Conservation (phyloP, 768 basidiomycete genomes). For the Lenzites betulinus region DNA sequence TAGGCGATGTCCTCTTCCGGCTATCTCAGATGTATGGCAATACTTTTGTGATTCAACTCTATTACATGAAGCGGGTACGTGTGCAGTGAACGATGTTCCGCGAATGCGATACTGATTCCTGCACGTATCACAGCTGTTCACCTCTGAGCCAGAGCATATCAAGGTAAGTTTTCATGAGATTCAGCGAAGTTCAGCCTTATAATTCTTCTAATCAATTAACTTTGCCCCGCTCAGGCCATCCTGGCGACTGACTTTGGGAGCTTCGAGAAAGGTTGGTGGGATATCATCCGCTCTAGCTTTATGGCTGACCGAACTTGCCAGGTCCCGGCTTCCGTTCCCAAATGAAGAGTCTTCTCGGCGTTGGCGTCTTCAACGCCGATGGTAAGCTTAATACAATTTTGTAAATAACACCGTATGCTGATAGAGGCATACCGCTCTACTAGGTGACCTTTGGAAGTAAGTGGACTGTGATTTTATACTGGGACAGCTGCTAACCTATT, state of each 20-base stretch:
- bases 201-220: too few relatives aligned
- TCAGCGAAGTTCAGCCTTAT: background rate
- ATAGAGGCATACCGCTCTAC: background rate
- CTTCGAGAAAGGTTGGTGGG: conserved; percentile 38
- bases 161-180: conserved; percentile 31
- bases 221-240: conserved; percentile 31
- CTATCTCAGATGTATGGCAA: conserved; percentile 12
- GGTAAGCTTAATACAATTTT: conserved; percentile 15
- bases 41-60: conserved; percentile 5
- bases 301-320: background rate
- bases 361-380: conserved; percentile 46
- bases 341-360: conserved; percentile 32
- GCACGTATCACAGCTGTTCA: conserved; percentile 34
- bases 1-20: conserved; percentile 16
- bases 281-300: background rate
- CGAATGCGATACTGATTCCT: too few relatives aligned
- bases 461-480: background rate
- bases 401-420: too few relatives aligned
- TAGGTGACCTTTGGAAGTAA: conserved; percentile 42
- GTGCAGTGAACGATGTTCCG: background rate
- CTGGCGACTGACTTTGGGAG: conserved; percentile 40
- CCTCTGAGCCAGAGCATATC: conserved; percentile 41
- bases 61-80: conserved; percentile 6
- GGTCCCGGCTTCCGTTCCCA: conserved; percentile 31
- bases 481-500: background rate